Conservation (phyloP, 1,284 basidiomycete species). For the Gymnopus androsaceus region DNA sequence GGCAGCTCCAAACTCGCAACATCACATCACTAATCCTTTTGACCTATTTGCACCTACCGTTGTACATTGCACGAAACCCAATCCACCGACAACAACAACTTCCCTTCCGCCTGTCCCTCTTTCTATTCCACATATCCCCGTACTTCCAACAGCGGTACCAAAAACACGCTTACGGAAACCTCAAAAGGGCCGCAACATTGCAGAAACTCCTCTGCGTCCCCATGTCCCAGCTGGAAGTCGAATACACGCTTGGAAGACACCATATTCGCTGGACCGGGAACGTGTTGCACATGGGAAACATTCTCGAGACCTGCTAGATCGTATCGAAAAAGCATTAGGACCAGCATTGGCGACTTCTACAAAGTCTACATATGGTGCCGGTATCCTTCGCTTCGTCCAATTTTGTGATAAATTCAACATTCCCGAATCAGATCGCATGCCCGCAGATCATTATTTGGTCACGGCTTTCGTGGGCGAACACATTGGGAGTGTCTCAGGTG, state of each 20-base stretch:
- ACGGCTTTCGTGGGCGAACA: conserved; percentile 26
- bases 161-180: too few species aligned
- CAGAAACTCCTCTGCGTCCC: neutral
- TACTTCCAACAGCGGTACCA: neutral
- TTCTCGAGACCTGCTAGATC: neutral
- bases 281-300: neutral
- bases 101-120: neutral
- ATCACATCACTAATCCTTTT: too few species aligned
- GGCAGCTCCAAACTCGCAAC: neutral
- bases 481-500: neutral
- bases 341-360: conserved; percentile 14
- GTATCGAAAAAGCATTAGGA: neutral
- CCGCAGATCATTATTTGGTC: conserved; percentile 29
- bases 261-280: neutral
- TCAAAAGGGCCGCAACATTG: neutral
- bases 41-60: neutral
- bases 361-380: conserved; percentile 32
- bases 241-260: neutral
- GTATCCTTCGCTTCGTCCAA: conserved; percentile 34
- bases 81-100: too few species aligned
- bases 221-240: neutral
- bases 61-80: too few species aligned
- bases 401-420: conserved; percentile 35
- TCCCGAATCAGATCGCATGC: conserved; percentile 33
- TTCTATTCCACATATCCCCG: neutral